phyloP scores from a whole-genome alignment of 352 stramenopile species.

The Phytopythium litorale region DNA sequence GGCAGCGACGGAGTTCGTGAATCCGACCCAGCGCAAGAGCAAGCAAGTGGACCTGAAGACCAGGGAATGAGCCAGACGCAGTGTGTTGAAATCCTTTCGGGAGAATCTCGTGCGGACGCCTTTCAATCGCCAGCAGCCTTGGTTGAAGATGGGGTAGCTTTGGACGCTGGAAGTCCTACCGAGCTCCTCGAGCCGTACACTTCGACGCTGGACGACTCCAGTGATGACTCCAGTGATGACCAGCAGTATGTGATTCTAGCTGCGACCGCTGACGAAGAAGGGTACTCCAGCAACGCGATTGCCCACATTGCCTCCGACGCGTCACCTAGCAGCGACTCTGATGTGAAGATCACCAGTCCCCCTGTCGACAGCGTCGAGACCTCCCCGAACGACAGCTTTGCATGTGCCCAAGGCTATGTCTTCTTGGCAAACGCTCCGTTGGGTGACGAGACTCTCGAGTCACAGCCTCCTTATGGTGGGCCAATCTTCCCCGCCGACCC shows the following conservation, averaged over 20 bases:
- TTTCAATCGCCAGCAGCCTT: not conserved
- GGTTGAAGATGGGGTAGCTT: not conserved
- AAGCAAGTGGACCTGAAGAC: not conserved
- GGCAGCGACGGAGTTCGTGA: not conserved
- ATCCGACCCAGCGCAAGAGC: not conserved
- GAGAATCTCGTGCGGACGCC: not conserved
- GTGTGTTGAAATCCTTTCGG: not conserved
- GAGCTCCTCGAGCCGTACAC: not conserved
- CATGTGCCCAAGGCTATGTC: not conserved
- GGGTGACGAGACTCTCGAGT: not conserved
- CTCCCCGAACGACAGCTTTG: not conserved
- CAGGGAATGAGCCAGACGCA: not conserved
- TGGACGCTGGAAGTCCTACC: not conserved
- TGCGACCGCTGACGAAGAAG: not conserved
- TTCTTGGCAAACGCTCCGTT: not conserved
- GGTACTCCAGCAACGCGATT: not conserved
- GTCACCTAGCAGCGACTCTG: not conserved
- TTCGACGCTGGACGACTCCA: not conserved
- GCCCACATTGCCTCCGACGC: not conserved
- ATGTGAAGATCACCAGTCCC: too few relatives aligned
- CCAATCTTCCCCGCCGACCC: slow-evolving; percentile 1
- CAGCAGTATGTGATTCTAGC: not conserved
- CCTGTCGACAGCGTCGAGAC: not conserved
- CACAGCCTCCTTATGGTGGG: not conserved
- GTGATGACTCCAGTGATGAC: not conserved